A percentile compares a stretch with the other conserved stretches of the same genome.
These are phyloP conservation scores for Thalia dealbata DNA, from an alignment of 176 grass and related monocot species.

Conservation along the genomic window DNA sequence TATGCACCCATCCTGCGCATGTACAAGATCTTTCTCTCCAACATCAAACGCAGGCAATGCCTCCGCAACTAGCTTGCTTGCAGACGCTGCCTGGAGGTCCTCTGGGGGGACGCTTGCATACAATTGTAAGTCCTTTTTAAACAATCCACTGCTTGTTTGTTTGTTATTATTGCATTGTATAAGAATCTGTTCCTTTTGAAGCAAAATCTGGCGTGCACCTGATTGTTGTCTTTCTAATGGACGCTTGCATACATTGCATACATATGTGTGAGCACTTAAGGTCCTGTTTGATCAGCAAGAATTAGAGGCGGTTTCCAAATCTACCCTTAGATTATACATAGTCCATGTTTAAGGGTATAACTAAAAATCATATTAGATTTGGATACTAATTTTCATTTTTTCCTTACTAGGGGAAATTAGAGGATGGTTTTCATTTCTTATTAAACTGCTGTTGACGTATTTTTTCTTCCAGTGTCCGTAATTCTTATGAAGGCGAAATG, in stretches of 20 bases:
- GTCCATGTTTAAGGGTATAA: no score
- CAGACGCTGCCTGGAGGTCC: constrained; percentile 35
- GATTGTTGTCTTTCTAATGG: background rate
- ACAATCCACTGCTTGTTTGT: background rate
- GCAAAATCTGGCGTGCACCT: background rate
- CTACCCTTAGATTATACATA: no score
- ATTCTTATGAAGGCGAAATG: no score
- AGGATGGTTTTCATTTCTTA: no score
- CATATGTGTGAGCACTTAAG: background rate
- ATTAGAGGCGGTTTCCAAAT: no score
- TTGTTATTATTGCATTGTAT: background rate
- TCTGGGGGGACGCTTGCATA: constrained; percentile 51
- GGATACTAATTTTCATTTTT: no score
- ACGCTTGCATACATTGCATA: background rate
- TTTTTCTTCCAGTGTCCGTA: no score
- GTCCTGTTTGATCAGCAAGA: no score
- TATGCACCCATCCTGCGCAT: constrained; percentile 31
- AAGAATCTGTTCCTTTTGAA: background rate
- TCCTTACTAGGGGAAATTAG: no score
- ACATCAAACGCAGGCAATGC: constrained; percentile 37
- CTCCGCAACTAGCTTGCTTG: constrained; percentile 48
- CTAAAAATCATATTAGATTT: no score
- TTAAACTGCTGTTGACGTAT: no score
- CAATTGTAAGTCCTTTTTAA: constrained; percentile 46
- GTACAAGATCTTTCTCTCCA: constrained; percentile 49